A percentile compares a stretch with the other conserved stretches of the same genome.
These are phyloP conservation scores for Candida vartiovaarae DNA, from an alignment of 805 yeast species.

Conservation along the genomic window DNA sequence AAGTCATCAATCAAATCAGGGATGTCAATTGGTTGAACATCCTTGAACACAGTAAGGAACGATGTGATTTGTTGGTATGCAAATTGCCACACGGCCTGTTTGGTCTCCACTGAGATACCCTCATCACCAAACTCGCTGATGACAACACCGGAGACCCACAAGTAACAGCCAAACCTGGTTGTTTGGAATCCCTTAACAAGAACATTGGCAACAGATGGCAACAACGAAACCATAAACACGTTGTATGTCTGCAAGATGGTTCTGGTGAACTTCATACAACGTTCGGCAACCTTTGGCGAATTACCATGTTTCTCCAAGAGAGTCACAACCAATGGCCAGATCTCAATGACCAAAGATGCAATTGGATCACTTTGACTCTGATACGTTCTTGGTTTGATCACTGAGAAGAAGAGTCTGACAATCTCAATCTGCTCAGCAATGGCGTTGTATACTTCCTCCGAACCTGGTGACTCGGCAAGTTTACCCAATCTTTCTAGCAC, in stretches of 20 bases:
- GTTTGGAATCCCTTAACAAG: slow-evolving; percentile 63
- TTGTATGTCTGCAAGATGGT: slow-evolving; percentile 57
- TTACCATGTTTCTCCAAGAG: slow-evolving; percentile 50
- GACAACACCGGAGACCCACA: slow-evolving; percentile 85
- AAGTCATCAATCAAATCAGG: slow-evolving; percentile 78
- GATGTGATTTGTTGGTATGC: slow-evolving; percentile 56
- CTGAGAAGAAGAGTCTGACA: slow-evolving; percentile 50
- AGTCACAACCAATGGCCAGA: slow-evolving; percentile 51
- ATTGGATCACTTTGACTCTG: slow-evolving; percentile 36
- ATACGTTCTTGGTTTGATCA: slow-evolving; percentile 38
- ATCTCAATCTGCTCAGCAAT: slow-evolving; percentile 74
- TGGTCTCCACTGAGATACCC: slow-evolving; percentile 38
- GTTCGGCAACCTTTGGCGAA: slow-evolving; percentile 62
- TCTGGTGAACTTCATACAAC: slow-evolving; percentile 62
- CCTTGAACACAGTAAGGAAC: slow-evolving; percentile 42
- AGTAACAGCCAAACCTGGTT: slow-evolving; percentile 71
- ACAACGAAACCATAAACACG: slow-evolving; percentile 46
- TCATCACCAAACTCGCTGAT: slow-evolving; percentile 68
- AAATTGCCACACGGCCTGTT: slow-evolving; percentile 65
- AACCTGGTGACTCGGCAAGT: slow-evolving; percentile 15
- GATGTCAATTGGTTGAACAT: slow-evolving; percentile 18
- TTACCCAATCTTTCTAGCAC: slow-evolving; percentile 41
- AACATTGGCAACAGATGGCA: slow-evolving; percentile 58
- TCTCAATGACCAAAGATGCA: slow-evolving; percentile 45
- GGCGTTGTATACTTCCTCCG: slow-evolving; percentile 33